These are phyloP conservation scores for Trichoderma asperelloides DNA, from an alignment of 495 filamentous ascomycete genomes.

Conservation along the genomic window DNA sequence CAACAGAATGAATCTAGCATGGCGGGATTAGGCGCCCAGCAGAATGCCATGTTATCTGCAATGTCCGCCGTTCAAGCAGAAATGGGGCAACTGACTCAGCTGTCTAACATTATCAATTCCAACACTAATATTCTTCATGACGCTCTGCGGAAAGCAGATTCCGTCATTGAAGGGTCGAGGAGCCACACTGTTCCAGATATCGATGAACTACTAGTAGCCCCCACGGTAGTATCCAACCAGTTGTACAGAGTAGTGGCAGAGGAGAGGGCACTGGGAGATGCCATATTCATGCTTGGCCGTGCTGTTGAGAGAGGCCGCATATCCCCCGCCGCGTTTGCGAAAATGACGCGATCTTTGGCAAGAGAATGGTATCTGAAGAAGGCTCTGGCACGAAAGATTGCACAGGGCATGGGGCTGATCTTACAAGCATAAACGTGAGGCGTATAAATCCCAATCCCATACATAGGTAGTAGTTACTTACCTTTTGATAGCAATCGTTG, in stretches of 20 bases:
- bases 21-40: constrained; percentile 68
- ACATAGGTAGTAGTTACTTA: not conserved
- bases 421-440: not conserved
- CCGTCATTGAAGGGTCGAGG: constrained; percentile 59
- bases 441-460: too few species aligned
- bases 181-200: constrained; percentile 46
- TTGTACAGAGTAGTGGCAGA: constrained; percentile 82
- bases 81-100: constrained; percentile 54
- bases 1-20: constrained; percentile 61
- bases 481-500: too few species aligned
- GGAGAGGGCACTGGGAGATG: constrained; percentile 73
- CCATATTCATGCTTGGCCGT: constrained; percentile 72
- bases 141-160: constrained; percentile 68
- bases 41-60: constrained; percentile 61
- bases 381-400: constrained; percentile 83
- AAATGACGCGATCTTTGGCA: constrained; percentile 70
- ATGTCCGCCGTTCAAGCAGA: constrained; percentile 61
- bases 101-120: constrained; percentile 58
- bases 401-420: constrained; percentile 61
- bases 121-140: constrained; percentile 73
- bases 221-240: constrained; percentile 86
- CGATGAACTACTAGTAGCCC: constrained; percentile 87
- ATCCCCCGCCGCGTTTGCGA: constrained; percentile 71
- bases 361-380: constrained; percentile 88
- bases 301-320: constrained; percentile 78